These are phyloP conservation scores for Cyberlindnera euphorbiiphila DNA, from an alignment of 805 yeast species.

Conservation along the genomic window DNA sequence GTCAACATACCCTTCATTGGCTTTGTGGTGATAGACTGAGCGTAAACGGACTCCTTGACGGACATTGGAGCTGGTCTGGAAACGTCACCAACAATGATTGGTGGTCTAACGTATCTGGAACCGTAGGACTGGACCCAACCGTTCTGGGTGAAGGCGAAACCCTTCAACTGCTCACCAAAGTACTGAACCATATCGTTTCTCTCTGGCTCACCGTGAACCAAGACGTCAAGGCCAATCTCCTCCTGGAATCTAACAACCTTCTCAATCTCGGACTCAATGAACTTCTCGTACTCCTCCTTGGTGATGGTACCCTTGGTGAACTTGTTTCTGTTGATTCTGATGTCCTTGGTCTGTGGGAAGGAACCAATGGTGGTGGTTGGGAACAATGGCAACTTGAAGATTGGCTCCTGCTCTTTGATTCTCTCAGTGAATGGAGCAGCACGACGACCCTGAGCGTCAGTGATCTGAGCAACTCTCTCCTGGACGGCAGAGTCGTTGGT, in stretches of 20 bases:
- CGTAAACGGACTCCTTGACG: slow-evolving; percentile 98
- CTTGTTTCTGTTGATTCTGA: slow-evolving; percentile 97
- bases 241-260: slow-evolving; percentile 98
- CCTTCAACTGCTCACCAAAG: slow-evolving; percentile 98
- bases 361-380: slow-evolving; percentile 99
- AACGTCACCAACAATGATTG: slow-evolving; percentile 97
- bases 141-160: slow-evolving; percentile 96
- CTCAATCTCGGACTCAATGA: slow-evolving; percentile 95
- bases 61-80: slow-evolving; percentile 98
- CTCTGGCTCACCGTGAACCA: slow-evolving; percentile 99
- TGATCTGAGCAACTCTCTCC: slow-evolving; percentile 75
- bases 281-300: slow-evolving; percentile 91
- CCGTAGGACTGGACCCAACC: slow-evolving; percentile 99
- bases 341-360: slow-evolving; percentile 99
- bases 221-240: slow-evolving; percentile 95
- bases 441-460: slow-evolving; percentile 78
- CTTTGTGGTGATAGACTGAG: slow-evolving; percentile 91
- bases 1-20: slow-evolving; percentile 99
- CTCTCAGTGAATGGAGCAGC: slow-evolving; percentile 82
- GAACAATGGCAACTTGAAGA: slow-evolving; percentile 94
- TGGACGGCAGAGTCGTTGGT: slow-evolving; percentile 91
- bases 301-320: slow-evolving; percentile 95
- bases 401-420: slow-evolving; percentile 79
- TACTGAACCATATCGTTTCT: slow-evolving; percentile 99
- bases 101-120: slow-evolving; percentile 99